A percentile compares a stretch with the other conserved stretches of the same genome.
phyloP scores from a whole-genome alignment of 768 basidiomycete species.

The Lactarius tabidus region DNA sequence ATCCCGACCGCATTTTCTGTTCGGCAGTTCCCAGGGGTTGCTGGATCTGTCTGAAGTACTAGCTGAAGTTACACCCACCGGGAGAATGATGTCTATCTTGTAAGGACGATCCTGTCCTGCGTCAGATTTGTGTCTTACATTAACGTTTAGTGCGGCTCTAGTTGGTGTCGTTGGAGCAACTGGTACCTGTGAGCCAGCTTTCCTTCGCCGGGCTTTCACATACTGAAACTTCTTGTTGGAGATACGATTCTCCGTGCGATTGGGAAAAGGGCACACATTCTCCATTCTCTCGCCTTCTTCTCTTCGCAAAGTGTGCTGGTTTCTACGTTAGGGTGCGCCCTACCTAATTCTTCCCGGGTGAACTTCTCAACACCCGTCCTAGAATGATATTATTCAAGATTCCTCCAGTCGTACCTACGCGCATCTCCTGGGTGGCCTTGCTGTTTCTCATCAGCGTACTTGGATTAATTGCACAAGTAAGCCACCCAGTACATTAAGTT shows the following conservation, averaged over 20 bases:
- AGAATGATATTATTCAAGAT: constrained; percentile 44
- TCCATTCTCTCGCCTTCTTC: constrained; percentile 70
- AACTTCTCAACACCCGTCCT: neutral
- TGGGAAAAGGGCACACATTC: constrained; percentile 68
- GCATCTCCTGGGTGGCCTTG: constrained; percentile 42
- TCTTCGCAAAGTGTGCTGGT: constrained; percentile 50
- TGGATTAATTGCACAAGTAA: constrained; percentile 45
- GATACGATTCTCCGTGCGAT: constrained; percentile 59
- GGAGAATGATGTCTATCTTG: constrained; percentile 59
- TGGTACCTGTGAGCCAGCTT: constrained; percentile 57
- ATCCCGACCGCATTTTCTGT: constrained; percentile 71
- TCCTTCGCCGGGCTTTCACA: too few relatives aligned
- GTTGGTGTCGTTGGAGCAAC: constrained; percentile 63
- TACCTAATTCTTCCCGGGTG: neutral
- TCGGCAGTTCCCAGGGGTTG: constrained; percentile 39
- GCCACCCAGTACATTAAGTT: neutral
- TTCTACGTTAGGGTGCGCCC: constrained; percentile 32
- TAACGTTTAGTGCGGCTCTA: constrained; percentile 49
- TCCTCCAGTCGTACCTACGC: constrained; percentile 44
- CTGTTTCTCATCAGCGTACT: constrained; percentile 46
- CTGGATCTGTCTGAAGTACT: constrained; percentile 8
- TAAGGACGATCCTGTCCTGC: constrained; percentile 30
- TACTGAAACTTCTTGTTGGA: constrained; percentile 24
- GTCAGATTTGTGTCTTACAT: neutral
- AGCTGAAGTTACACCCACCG: constrained; percentile 27